A percentile compares a stretch with the other conserved stretches of the same genome.
These are phyloP conservation scores for Sporothrix euskadiensis DNA, from an alignment of 2,329 filamentous ascomycete genomes.

Conservation along the genomic window DNA sequence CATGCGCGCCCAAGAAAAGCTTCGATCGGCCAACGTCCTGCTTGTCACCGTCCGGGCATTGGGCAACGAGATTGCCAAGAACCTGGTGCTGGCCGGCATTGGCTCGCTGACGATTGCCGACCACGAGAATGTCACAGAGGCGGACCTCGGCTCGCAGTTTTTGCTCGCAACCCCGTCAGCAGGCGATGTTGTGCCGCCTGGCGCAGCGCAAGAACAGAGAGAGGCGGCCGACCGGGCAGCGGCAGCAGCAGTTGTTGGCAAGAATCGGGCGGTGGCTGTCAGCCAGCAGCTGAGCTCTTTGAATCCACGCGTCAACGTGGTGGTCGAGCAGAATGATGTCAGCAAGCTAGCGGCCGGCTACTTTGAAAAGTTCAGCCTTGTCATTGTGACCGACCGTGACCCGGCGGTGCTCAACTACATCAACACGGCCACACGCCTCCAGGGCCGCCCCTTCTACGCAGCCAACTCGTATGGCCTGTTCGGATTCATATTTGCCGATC, in stretches of 20 bases:
- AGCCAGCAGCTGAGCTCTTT: conserved; percentile 76
- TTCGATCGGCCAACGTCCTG: conserved; percentile 85
- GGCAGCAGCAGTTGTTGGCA: conserved; percentile 68
- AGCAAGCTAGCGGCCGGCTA: conserved; percentile 69
- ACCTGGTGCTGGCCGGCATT: conserved; percentile 90
- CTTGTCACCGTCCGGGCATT: conserved; percentile 85
- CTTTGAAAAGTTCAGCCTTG: conserved; percentile 77
- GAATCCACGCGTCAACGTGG: conserved; percentile 82
- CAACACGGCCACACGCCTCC: conserved; percentile 81
- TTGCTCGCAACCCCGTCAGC: conserved; percentile 58
- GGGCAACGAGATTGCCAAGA: conserved; percentile 94
- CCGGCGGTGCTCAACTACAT: conserved; percentile 73
- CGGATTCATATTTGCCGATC: conserved; percentile 91
- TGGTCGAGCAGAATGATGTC: conserved; percentile 68
- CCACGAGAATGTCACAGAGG: conserved; percentile 69
- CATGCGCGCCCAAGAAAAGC: conserved; percentile 88
- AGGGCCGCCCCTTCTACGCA: conserved; percentile 81
- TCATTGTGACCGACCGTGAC: conserved; percentile 86
- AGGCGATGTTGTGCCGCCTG: conserved; percentile 45
- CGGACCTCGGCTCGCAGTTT: conserved; percentile 81
- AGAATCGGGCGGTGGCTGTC: conserved; percentile 82
- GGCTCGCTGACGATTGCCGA: conserved; percentile 88
- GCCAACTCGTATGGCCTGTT: conserved; percentile 86
- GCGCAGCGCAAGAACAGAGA: conserved; percentile 75
- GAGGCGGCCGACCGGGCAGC: conserved; percentile 79